Evolutionary conservation across 257 asterid genomes (phyloP), one percentile per base, ranked within the genome.

Genomic region (Nyctanthes arbortristis): DNA sequence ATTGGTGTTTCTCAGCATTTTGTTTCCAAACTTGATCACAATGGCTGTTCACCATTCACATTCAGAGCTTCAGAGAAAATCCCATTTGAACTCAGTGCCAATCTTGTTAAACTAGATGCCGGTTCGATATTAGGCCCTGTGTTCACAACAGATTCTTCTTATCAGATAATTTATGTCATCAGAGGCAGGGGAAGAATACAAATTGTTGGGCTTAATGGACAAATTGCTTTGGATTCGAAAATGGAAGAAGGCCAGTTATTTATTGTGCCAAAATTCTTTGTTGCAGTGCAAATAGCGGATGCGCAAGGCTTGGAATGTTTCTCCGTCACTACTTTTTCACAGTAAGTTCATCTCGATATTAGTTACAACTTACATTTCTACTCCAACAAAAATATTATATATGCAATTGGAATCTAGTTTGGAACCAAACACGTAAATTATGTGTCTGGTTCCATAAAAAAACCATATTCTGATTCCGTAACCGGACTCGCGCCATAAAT

Each of bases 191-290:
- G 89, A 2, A 37, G 54, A 4, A 30, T 83, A 29, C 77, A 75
- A 25, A 76, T 86, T 2, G 72, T 66, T 28, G 87, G 85, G 1
- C 67, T 73, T 0, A 60, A 67, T 33, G 89, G 91, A 0, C n/a
- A 66, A n/a, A 67, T 12, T 34, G 75, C 20, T 5, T 76, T 86
- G 63, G 84, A 75, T 7, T 43, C 52, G 0, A 57, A 27, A 9
- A 65, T 86, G 61, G 16, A 55, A 33, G 63, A 43, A 27, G 85
- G 71, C 56, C 75, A 83, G 7, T 1, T 83, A 37, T 62, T 81
- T 47, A 83, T 75, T 0, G 89, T 83, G 70, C 91, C 86, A 0
- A 73, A 65, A 18, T 83, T 72, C 49, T 79, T 83, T 32, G 63
- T 67, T 11, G 59, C 22, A 29, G 84, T 84, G 7, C 58, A 28